Evolutionary conservation across 1,139 yeast genomes (phyloP).

Genomic region (Entelexis paramagnoliae): DNA sequence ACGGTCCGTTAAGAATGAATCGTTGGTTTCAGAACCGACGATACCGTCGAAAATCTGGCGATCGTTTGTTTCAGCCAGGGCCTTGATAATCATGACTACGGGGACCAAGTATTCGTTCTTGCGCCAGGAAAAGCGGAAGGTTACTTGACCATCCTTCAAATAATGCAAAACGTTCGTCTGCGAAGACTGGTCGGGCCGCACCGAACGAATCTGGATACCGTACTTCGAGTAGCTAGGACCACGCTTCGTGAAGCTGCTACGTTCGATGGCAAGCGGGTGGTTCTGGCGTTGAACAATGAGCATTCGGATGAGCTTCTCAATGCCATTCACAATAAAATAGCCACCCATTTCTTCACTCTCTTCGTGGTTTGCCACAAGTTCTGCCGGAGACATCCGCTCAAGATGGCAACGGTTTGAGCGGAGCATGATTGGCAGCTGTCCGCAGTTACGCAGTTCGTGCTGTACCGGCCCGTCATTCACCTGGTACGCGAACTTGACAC

Average conservation of each 20-base stretch:
- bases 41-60: conserved; percentile 93
- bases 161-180: conserved; percentile 95
- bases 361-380: conserved; percentile 68
- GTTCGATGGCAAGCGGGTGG: conserved; percentile 94
- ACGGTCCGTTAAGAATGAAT: conserved; percentile 96
- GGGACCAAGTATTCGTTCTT: conserved; percentile 93
- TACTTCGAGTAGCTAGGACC: conserved; percentile 81
- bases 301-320: conserved; percentile 93
- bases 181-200: conserved; percentile 93
- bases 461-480: conserved; percentile 73
- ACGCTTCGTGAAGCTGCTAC: conserved; percentile 90
- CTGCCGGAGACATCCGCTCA: conserved; percentile 69
- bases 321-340: conserved; percentile 90
- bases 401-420: conserved; percentile 74
- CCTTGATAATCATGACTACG: conserved; percentile 83
- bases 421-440: conserved; percentile 85
- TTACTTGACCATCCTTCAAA: conserved; percentile 89
- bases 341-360: conserved; percentile 97
- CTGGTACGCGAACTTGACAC: conserved; percentile 70
- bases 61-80: conserved; percentile 81
- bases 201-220: conserved; percentile 91
- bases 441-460: conserved; percentile 80
- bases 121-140: conserved; percentile 94
- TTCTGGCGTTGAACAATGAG: conserved; percentile 94
- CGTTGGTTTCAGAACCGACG: conserved; percentile 74